Percentiles rank a stretch among this genome's conserved stretches.
phyloP scores from a whole-genome alignment of 441 rosid genomes.

The Croton laevigatus region DNA sequence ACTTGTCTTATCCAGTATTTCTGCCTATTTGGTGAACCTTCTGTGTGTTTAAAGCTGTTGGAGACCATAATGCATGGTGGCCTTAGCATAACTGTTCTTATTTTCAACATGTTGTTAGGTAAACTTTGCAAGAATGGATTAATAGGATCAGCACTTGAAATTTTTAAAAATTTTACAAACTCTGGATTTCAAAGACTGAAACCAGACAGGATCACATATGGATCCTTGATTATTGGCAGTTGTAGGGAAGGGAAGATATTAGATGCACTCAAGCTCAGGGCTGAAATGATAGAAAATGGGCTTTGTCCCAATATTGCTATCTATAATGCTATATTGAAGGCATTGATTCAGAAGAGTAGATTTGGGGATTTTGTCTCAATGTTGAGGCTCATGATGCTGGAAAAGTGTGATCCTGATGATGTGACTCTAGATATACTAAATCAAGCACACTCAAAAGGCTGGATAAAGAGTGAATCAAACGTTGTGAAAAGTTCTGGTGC shows the following conservation, averaged over 20 bases:
- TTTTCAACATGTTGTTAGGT: conserved; percentile 29
- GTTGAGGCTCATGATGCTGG: background rate
- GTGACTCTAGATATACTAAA: background rate
- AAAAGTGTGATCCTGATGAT: background rate
- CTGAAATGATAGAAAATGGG: background rate
- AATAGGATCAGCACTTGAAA: conserved; percentile 21
- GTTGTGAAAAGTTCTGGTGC: background rate
- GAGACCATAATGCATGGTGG: conserved; percentile 29
- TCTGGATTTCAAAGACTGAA: conserved; percentile 20
- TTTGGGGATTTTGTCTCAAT: background rate
- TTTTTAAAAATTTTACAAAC: conserved; percentile 18
- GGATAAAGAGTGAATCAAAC: background rate
- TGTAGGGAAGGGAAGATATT: conserved; percentile 29
- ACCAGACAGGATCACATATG: conserved; percentile 25
- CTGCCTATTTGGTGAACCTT: conserved; percentile 26
- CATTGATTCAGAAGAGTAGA: background rate
- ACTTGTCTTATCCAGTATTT: conserved; percentile 35
- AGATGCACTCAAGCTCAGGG: conserved; percentile 16
- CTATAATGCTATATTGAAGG: background rate
- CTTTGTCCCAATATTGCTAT: background rate
- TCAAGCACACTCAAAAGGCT: background rate
- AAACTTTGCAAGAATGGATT: conserved; percentile 39
- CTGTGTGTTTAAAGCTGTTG: conserved; percentile 27
- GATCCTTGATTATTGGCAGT: conserved; percentile 17
- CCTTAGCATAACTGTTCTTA: conserved; percentile 20